Percentiles rank a stretch among this genome's conserved stretches.
phyloP scores from a whole-genome alignment of 2,329 filamentous ascomycete species.

The Hypoxylon sp. region DNA sequence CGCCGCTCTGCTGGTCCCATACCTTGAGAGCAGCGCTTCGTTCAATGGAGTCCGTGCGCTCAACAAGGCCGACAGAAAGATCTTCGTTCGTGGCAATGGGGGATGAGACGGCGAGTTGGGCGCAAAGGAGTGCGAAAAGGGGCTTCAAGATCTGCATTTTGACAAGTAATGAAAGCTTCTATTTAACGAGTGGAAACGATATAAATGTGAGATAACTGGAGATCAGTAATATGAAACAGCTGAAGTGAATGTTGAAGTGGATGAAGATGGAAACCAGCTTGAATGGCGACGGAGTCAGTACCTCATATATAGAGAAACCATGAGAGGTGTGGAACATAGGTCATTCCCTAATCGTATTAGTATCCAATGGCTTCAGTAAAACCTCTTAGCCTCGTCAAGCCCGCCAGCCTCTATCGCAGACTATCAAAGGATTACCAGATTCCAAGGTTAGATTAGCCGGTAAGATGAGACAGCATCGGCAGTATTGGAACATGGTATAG shows the following conservation, averaged over 20 bases:
- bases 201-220: neutral
- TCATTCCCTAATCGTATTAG: neutral
- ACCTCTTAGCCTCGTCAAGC: neutral
- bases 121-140: neutral
- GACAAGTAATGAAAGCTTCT: neutral
- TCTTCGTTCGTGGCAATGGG: neutral
- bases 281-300: neutral
- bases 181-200: neutral
- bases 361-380: neutral
- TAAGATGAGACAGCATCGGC: neutral
- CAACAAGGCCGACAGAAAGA: neutral
- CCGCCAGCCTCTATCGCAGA: neutral
- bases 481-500: neutral
- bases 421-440: neutral
- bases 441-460: neutral
- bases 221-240: neutral
- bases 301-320: neutral
- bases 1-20: neutral
- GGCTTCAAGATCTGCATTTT: neutral
- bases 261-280: neutral
- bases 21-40: neutral
- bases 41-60: neutral
- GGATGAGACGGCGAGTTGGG: neutral
- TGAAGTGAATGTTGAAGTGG: neutral
- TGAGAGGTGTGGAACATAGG: neutral